These are phyloP conservation scores for Prunus kanzakura DNA, from an alignment of 306 rosid genomes.

Conservation along the genomic window DNA sequence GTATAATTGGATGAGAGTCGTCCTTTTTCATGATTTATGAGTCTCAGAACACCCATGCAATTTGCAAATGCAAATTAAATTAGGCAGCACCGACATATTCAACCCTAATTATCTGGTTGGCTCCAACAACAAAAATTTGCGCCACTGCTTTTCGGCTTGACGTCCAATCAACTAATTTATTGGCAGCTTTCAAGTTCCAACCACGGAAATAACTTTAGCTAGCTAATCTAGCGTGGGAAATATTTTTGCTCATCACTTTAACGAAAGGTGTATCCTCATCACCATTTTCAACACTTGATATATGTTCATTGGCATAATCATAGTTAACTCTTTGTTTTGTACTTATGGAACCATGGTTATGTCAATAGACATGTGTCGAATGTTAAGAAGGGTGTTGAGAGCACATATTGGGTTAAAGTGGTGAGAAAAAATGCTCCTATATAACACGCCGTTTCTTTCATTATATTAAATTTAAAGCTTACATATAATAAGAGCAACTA, in stretches of 20 bases:
- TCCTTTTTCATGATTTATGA: no score
- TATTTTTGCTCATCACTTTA: no score
- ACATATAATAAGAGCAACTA: no score
- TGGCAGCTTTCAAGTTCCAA: neutral
- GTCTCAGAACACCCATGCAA: neutral
- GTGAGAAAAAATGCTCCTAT: no score
- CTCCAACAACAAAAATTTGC: neutral
- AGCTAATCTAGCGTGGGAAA: neutral
- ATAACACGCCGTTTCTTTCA: no score
- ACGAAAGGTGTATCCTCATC: fast-evolving
- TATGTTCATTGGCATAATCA: no score
- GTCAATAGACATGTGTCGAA: no score
- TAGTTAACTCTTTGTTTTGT: no score
- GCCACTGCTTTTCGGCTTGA: neutral
- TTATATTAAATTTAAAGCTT: no score
- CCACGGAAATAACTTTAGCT: neutral
- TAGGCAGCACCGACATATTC: neutral
- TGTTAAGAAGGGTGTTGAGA: no score
- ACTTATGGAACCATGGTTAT: no score
- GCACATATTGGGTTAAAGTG: fast-evolving
- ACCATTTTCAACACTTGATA: fast-evolving
- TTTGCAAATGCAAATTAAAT: neutral
- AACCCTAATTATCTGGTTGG: neutral
- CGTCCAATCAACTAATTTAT: neutral
- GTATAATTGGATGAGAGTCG: neutral